Evolutionary conservation across 345 rosid species (phyloP).

Genomic region (Firmiana major): DNA sequence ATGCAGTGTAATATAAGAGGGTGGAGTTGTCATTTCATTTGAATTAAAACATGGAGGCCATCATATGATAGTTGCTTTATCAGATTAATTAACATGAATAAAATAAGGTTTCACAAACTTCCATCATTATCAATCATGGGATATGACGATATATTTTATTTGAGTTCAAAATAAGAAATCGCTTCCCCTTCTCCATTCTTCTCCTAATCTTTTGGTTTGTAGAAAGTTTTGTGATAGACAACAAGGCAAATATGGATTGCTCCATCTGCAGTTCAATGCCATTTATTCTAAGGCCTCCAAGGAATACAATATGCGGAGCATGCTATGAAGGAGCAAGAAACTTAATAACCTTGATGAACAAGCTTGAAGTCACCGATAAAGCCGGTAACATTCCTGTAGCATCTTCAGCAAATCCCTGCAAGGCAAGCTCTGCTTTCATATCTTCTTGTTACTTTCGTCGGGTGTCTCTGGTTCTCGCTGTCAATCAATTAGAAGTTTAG

Average conservation of each 20-base stretch:
- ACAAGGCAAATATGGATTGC: conserved; percentile 55
- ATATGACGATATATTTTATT: conserved; percentile 8
- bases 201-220: not conserved
- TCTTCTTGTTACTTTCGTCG: not conserved
- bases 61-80: conserved; percentile 9
- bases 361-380: conserved; percentile 34
- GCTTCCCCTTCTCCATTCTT: not conserved
- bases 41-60: conserved; percentile 11
- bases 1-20: no score
- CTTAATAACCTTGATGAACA: conserved; percentile 48
- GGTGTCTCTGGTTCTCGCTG: not conserved
- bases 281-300: conserved; percentile 66
- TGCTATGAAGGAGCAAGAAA: conserved; percentile 73
- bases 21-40: conserved; percentile 16
- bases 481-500: not conserved
- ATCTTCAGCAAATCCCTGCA: conserved; percentile 40
- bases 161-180: conserved; percentile 28
- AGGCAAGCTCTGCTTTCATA: conserved; percentile 48
- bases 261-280: conserved; percentile 78
- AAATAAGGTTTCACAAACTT: conserved; percentile 21
- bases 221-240: not conserved
- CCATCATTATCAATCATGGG: not conserved
- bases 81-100: not conserved
- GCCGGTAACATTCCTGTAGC: not conserved
- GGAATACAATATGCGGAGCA: conserved; percentile 74